Evolutionary conservation across 768 basidiomycete species (phyloP), one percentile per base, ranked within the genome.

Genomic region (Naganishia onofrii): DNA sequence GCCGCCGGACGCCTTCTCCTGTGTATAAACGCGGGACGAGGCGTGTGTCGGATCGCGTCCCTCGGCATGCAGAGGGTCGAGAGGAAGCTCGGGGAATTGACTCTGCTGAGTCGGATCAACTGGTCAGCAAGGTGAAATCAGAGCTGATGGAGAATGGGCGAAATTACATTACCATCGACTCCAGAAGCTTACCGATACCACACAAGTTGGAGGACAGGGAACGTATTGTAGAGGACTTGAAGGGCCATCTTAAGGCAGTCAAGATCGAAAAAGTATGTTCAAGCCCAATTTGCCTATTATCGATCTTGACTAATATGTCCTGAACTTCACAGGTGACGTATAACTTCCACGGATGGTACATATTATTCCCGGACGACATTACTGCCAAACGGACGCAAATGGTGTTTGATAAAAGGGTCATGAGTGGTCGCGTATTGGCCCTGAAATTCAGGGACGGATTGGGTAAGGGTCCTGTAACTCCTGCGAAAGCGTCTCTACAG

Each of bases 301-400:
- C 12, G 29, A 67, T 67, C 74, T 67, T 66, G 38, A 51, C 7
- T 69, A 60, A 38, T 69, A 60, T 67, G n/a, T 46, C 15, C 19
- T 29, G 29, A 51, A 12, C 34, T 15, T 51, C n/a, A 38, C 68
- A 91, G 90, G 84, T 93, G 31, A 82, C 92, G 1, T 85, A 86
- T 71, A 90, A 90, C 77, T 85, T 86, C 63, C 81, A 82, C 1
- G 89, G 88, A 12, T 89, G 91, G 84, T 94, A 93, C 76, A 85
- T 93, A 72, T 90, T 92, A 3, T 97, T 96, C 78, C 76, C 82
- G 23, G 85, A 86, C 4, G 77, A 83, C 1, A 86, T 86, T 67
- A 78, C 85, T 0, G 93, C 93, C 0, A 83, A 87, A 7, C 84
- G 88, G 3, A 90, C 91, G 0, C 84, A 85, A 10, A 85, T 86